Evolutionary conservation across 305 asterid genomes (phyloP).

Genomic region (Ajuga reptans): DNA sequence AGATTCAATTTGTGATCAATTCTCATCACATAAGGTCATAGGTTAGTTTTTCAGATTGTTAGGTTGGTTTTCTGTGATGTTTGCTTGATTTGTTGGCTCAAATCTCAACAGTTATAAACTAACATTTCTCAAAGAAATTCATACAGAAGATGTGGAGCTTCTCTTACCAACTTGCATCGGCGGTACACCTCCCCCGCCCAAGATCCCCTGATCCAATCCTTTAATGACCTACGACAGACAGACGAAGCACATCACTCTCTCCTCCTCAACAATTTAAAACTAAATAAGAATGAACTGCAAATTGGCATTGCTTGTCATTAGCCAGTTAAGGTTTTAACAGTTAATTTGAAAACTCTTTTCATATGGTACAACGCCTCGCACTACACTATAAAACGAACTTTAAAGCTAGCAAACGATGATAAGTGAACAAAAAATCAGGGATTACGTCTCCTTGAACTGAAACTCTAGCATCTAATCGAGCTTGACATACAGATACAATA

Average conservation of each 20-base stretch:
- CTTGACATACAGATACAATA: not conserved
- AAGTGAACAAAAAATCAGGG: not conserved
- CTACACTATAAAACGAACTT: not conserved
- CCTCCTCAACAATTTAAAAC: too few species aligned
- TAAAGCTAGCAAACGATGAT: not conserved
- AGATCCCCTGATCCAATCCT: constrained; percentile 83
- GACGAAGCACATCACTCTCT: too few species aligned
- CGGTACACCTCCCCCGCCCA: constrained; percentile 88
- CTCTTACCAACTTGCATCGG: constrained; percentile 73
- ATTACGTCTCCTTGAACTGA: not conserved
- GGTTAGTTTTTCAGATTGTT: too few species aligned
- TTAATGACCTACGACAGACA: constrained; percentile 49
- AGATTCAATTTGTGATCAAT: too few species aligned
- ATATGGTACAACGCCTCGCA: not conserved
- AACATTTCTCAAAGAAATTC: too few species aligned
- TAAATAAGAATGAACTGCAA: not conserved
- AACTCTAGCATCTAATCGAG: not conserved
- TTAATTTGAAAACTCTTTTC: not conserved
- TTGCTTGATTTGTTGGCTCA: too few species aligned
- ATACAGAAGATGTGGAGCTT: too few species aligned
- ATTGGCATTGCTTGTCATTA: not conserved
- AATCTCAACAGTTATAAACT: too few species aligned
- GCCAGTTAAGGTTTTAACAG: not conserved
- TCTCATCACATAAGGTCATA: too few species aligned
- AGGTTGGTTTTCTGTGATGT: too few species aligned